Evolutionary conservation across 768 basidiomycete species (phyloP).

Genomic region (Calocybe indica): DNA sequence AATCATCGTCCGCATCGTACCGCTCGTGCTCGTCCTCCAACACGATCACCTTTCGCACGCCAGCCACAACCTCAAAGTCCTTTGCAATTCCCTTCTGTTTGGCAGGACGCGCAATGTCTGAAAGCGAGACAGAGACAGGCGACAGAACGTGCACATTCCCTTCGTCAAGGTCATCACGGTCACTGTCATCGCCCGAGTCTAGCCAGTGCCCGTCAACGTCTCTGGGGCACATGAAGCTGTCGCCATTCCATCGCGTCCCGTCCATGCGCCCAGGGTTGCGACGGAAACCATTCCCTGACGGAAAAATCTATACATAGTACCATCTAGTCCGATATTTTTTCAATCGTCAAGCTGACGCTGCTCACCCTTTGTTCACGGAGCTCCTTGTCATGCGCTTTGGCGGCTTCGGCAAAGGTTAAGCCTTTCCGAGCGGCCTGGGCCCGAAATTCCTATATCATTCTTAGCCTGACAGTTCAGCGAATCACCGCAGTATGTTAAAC

Average conservation of each 20-base stretch:
- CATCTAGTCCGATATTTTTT: background rate
- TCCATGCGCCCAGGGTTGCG: conserved; percentile 18
- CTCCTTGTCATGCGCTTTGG: conserved; percentile 3
- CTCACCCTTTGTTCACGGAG: conserved; percentile 4
- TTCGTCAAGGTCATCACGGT: conserved; percentile 2
- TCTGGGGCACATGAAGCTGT: conserved; percentile 13
- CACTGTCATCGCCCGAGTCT: background rate
- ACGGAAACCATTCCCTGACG: conserved; percentile 4
- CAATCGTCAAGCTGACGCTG: background rate
- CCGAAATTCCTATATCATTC: conserved; percentile 3
- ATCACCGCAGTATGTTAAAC: background rate
- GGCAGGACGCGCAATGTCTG: conserved; percentile 26
- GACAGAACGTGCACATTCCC: conserved; percentile 10
- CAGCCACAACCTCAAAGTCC: conserved; percentile 18
- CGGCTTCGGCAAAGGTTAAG: conserved; percentile 2
- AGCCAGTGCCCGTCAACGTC: conserved; percentile 12
- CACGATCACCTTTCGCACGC: conserved; percentile 11
- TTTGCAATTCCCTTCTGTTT: conserved; percentile 23
- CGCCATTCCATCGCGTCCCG: conserved; percentile 18
- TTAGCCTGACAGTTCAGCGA: background rate
- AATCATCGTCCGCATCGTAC: background rate
- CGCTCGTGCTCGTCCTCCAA: conserved; percentile 14
- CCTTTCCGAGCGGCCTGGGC: conserved; percentile 6
- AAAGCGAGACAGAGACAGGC: conserved; percentile 11
- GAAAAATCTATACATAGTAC: background rate